These are phyloP conservation scores for Ilyonectria destructans DNA, from an alignment of 2,329 filamentous ascomycete species.

Conservation along the genomic window DNA sequence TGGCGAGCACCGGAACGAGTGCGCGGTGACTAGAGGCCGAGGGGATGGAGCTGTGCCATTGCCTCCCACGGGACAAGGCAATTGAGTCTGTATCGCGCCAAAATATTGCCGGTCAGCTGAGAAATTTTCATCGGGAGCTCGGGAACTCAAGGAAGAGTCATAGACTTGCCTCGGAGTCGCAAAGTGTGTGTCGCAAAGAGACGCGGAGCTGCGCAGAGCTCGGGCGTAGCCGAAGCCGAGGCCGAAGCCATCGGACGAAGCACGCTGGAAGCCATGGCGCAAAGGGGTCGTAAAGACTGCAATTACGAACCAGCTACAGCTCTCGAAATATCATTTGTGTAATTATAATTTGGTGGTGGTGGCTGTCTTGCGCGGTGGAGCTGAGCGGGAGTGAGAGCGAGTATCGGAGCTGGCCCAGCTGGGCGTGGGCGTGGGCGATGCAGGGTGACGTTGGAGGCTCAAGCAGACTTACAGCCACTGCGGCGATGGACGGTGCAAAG, in stretches of 20 bases:
- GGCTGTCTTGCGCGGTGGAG: conserved; percentile 12
- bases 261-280: conserved; percentile 55
- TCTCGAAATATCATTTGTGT: conserved; percentile 24
- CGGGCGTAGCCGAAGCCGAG: conserved; percentile 46
- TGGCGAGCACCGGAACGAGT: conserved; percentile 49
- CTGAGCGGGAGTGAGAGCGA: conserved; percentile 25
- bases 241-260: conserved; percentile 53
- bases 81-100: conserved; percentile 41
- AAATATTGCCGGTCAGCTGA: conserved; percentile 27
- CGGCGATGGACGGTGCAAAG: conserved; percentile 2
- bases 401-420: conserved; percentile 27
- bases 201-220: conserved; percentile 51
- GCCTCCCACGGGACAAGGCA: conserved; percentile 49
- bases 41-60: conserved; percentile 59
- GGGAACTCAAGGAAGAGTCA: conserved; percentile 7
- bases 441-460: conserved; percentile 34
- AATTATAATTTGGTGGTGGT: conserved; percentile 15
- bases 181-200: conserved; percentile 46
- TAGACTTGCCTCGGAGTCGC: conserved; percentile 41
- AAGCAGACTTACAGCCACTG: conserved; percentile 25
- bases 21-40: conserved; percentile 48
- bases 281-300: conserved; percentile 3
- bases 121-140: not conserved
- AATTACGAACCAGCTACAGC: not conserved
- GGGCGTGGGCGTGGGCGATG: conserved; percentile 6